phyloP scores from a whole-genome alignment of 345 rosid species.

The Arabidopsis suecica region DNA sequence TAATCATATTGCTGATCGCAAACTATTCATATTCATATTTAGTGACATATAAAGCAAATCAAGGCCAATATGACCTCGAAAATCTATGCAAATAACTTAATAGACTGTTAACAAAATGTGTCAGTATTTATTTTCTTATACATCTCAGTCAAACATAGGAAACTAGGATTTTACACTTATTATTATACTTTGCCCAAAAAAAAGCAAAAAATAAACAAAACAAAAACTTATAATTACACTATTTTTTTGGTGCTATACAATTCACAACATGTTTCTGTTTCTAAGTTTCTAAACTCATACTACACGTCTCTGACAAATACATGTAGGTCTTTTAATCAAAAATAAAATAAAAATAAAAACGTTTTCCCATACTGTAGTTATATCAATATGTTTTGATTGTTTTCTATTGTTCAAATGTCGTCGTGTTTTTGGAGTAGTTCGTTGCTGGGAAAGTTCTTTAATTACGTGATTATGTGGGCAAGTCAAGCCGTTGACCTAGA shows the following conservation, averaged over 20 bases:
- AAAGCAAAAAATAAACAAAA: no score
- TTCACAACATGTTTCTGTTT: no score
- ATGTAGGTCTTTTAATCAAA: neutral
- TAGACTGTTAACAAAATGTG: neutral
- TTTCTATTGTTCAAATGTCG: neutral
- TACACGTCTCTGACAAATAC: neutral
- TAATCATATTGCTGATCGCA: no score
- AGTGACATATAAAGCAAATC: neutral
- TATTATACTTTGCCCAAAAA: no score
- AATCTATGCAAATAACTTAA: no score
- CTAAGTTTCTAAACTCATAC: no score
- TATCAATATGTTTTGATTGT: neutral
- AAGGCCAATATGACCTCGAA: neutral
- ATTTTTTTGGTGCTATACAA: no score
- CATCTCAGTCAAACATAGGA: neutral
- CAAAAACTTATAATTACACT: no score
- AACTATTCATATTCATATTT: neutral
- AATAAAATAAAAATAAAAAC: neutral
- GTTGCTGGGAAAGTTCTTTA: constrained; percentile 15
- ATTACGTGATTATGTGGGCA: constrained; percentile 5
- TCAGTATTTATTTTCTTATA: neutral
- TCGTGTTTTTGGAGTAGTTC: neutral
- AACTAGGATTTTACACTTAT: no score
- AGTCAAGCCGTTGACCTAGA: constrained; percentile 30
- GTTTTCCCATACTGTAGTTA: neutral